Conservation (phyloP, 108 stramenopile species). For the Pseudonitzschia multiseries region DNA sequence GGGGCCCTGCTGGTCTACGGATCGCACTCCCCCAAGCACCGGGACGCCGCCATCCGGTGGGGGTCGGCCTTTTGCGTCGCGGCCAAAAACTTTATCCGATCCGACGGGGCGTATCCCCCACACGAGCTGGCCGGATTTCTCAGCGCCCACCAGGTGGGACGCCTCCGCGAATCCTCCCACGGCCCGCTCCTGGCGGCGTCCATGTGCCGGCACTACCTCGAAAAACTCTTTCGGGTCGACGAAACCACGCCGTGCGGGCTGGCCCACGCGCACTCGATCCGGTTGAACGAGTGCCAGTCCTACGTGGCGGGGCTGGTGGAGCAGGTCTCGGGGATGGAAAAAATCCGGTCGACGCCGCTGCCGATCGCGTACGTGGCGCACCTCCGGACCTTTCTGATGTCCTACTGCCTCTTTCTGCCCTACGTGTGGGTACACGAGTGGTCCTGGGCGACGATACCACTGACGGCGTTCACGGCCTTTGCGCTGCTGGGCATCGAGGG, state of each 20-base stretch:
- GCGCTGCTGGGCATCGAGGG: slow-evolving; percentile 55
- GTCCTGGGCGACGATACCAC: slow-evolving; percentile 41
- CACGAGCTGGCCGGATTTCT: slow-evolving; percentile 39
- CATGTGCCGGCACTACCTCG: slow-evolving; percentile 40
- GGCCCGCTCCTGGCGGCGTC: slow-evolving; percentile 35
- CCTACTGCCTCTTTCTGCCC: slow-evolving; percentile 48
- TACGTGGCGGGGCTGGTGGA: slow-evolving; percentile 38
- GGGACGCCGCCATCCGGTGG: slow-evolving; percentile 50
- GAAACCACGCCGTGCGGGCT: slow-evolving; percentile 23
- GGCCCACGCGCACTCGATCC: slow-evolving; percentile 31
- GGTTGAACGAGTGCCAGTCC: slow-evolving; percentile 30
- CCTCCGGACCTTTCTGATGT: slow-evolving; percentile 66
- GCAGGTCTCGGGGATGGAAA: slow-evolving; percentile 69
- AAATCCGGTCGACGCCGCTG: slow-evolving; percentile 75
- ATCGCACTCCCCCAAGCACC: slow-evolving; percentile 15
- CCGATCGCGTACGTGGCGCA: slow-evolving; percentile 76
- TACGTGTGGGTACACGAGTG: slow-evolving; percentile 46
- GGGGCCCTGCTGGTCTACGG: slow-evolving; percentile 32
- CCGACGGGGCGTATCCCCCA: slow-evolving; percentile 9
- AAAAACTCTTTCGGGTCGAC: slow-evolving; percentile 22
- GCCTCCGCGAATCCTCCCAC: slow-evolving; percentile 32
- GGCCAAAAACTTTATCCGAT: slow-evolving; percentile 39
- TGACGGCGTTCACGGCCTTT: slow-evolving; percentile 43
- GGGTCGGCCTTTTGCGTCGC: slow-evolving; percentile 35
- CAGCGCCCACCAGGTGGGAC: slow-evolving; percentile 16